A percentile compares a stretch with the other conserved stretches of the same genome.
Conservation (phyloP, 2,329 filamentous ascomycete species). For the Colletotrichum sp. region DNA sequence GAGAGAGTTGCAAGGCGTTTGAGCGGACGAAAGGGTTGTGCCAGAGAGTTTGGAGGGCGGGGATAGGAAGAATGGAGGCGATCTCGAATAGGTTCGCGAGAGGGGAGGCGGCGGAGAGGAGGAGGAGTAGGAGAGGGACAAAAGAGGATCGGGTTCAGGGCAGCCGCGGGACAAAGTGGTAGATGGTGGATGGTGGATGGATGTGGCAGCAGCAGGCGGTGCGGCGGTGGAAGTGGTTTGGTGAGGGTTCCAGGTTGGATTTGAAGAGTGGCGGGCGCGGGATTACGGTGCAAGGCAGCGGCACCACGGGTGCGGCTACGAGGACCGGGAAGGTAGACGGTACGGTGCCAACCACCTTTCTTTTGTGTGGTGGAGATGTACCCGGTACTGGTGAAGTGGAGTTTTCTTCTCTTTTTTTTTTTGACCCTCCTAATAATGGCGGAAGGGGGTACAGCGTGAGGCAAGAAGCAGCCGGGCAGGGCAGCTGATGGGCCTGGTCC, state of each 20-base stretch:
- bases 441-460: not conserved
- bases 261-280: conserved; percentile 14
- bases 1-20: not conserved
- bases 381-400: not conserved
- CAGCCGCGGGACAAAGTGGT: not conserved
- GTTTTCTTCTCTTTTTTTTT: not conserved
- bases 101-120: not conserved
- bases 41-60: not conserved
- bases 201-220: not conserved
- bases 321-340: not conserved
- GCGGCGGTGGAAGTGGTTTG: not conserved
- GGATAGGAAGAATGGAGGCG: not conserved
- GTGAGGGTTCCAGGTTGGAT: conserved; percentile 8
- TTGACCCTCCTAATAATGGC: not conserved
- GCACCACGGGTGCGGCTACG: not conserved
- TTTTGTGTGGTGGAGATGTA: not conserved
- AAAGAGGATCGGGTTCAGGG: not conserved
- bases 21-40: not conserved
- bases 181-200: not conserved
- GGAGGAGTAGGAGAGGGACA: not conserved
- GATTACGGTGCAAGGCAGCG: not conserved
- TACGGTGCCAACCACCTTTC: not conserved
- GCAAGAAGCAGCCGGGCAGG: not conserved
- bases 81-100: not conserved
- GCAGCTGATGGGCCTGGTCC: not conserved